Base-by-base conservation (phyloP, 306 rosid genomes). In the Quercus aquifolioides region DNA sequence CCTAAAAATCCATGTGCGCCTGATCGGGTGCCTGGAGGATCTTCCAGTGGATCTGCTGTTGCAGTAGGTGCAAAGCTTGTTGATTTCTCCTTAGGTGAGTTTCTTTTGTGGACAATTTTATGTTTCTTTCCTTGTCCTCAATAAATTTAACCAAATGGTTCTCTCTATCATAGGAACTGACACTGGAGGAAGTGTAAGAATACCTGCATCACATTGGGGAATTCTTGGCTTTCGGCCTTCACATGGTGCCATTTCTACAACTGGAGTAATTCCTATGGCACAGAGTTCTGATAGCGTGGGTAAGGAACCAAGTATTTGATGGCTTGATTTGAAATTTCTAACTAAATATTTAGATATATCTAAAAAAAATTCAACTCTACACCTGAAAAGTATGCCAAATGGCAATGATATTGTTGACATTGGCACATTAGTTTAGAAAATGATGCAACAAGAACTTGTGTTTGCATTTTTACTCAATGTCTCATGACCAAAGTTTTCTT, bases 271-370 rank as follows among this genome's bases (percentile, higher is more conserved):
- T 75, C 99, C 99, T 31, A 79, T 93, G 98, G 89, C 99, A 28
- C 99, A 95, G 67, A 95, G 94, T 70, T 91, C 91, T 75, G 99
- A 95, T 76, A 93, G 93, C 13, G 94, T 93, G 33, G 98, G 99
- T 95, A 88, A 81, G 90, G 64, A 79, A 76, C 58, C 28, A 4
- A 35, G 13, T 55, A 5, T 31, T 72, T 55, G 67, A 73, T 57
- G 65, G 60, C 71, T 78, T 26, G 72, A 19, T 74, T 25, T 74
- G 25, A 46, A 74, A 51, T 78, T 12, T 76, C 38, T 54, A 38
- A 2, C 28, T 81, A 58, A 64, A 49, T n/a, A 64, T 30, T 15
- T 6, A 30, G 1, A 30, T 64, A 17, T 64, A 30, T 11, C 21
- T 21, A 55, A 15, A 23, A 49, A 5, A 73, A 43, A 43, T 23